phyloP scores from a whole-genome alignment of 1,139 yeast species.

The Blastobotrys ciferrii region DNA sequence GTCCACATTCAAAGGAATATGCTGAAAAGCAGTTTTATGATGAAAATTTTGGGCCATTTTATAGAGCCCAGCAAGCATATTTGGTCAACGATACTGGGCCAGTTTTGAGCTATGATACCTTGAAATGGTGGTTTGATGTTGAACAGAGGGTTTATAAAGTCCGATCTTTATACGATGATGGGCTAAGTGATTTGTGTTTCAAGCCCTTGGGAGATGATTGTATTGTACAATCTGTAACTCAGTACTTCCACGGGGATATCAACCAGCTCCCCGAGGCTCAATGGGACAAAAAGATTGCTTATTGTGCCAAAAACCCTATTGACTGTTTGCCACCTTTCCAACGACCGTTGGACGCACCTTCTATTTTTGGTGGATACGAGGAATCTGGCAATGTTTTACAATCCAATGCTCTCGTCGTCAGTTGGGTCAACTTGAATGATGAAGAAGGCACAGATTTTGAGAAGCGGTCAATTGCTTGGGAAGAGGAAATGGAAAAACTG shows the following conservation, averaged over 20 bases:
- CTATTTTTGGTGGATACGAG: constrained; percentile 63
- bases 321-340: constrained; percentile 87
- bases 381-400: constrained; percentile 48
- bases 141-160: constrained; percentile 53
- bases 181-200: constrained; percentile 71
- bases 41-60: constrained; percentile 84
- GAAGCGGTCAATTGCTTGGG: constrained; percentile 59
- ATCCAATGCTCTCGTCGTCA: constrained; percentile 71
- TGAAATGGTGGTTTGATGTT: constrained; percentile 85
- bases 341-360: constrained; percentile 75
- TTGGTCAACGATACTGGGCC: constrained; percentile 67
- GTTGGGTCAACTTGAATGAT: constrained; percentile 54
- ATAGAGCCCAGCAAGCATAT: constrained; percentile 80
- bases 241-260: constrained; percentile 73
- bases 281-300: constrained; percentile 55
- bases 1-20: constrained; percentile 71
- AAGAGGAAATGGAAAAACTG: constrained; percentile 55
- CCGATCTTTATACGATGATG: constrained; percentile 30
- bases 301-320: constrained; percentile 79
- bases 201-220: constrained; percentile 75
- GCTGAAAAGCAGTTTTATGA: constrained; percentile 71
- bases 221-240: constrained; percentile 86
- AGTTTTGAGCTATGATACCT: constrained; percentile 60
- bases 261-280: constrained; percentile 46
- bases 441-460: constrained; percentile 42